Evolutionary conservation across 208 protist species (phyloP), one percentile per base, ranked within the genome.

Genomic region (Wallacemonas sp.): DNA sequence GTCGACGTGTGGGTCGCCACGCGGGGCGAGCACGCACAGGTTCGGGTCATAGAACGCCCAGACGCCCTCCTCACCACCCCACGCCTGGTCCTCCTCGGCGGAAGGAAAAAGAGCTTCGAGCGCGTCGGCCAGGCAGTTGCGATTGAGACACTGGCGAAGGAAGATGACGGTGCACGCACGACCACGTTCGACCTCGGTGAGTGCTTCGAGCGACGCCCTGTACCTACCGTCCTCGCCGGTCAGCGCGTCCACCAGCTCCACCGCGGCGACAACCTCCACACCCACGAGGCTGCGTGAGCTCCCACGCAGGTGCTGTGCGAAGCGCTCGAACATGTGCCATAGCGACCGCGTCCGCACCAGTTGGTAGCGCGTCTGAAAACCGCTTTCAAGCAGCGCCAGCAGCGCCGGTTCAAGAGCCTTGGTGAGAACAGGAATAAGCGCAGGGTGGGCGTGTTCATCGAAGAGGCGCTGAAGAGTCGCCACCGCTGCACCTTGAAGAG

Each of bases 141-240:
- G 76, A 37, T 78, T 87, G 30, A 91, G 32, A 44, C 74, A 81
- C 58, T 79, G 75, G 0, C 71, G 63, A 36, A 91, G 58, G 37
- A 87, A 83, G 29, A 91, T 67, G 12, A 73, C 70, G 48, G 79
- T 41, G 10, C 69, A 73, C 42, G 81, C 38, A 1, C 60, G 37
- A 13, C 68, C 55, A 21, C 82, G 64, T 55, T 76, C 55, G 17
- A 73, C 62, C 62, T 78, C 73, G 12, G 62, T 72, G 17, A 83
- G 55, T 0, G 45, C 37, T 12, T n/a, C 57, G 42, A 83, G 64
- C 19, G 12, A 26, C 0, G 24, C 27, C 24, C 19, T 63, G 55
- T 66, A 59, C 1, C 73, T 73, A 12, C 77, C 60, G 0, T 63
- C 42, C 1, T 37, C 27, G 42, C 79, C 74, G 3, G 79, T 78